Base-by-base conservation (phyloP, 2,329 filamentous ascomycete species). In the Acephala macrosclerotiorum region DNA sequence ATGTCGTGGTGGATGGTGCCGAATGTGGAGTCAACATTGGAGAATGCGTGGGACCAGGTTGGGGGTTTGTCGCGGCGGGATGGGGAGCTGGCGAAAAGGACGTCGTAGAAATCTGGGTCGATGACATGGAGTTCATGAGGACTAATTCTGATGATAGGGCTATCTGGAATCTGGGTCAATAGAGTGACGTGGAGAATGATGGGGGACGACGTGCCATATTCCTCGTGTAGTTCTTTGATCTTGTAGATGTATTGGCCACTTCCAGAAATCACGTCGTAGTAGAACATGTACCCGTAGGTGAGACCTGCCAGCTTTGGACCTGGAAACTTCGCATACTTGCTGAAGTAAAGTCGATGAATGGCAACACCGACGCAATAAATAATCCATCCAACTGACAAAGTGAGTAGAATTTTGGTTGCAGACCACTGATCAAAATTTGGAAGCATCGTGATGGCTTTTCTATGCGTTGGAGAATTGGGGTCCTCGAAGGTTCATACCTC, bases 181-280 rank as follows among this genome's bases (percentile, higher is more conserved):
- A 14, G 42, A 36, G 20, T 42, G 25, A 20, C 38, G 12, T 29
- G 9, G 25, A 26, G 18, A 36, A 45, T 35, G 6, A 18, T 1
- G 26, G 5, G 14, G 35, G 35, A 38, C n/a, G 22, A 58, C 61
- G 36, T 25, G 65, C 81, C 79, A 63, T 82, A 83, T 67, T 74
- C 69, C 51, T 78, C 72, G 70, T 83, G 81, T 70, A 83, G 71
- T 57, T 80, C 75, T 57, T 76, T 73, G 45, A 83, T 80, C 65
- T 81, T 77, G 69, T 77, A 80, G 14, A 76, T 81, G 63, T 81
- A 82, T 68, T 80, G 75, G 2, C 80, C 81, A 3, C 77, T 75
- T 7, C 53, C 58, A 5, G 76, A 72, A 58, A 80, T 60, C 20
- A 80, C 74, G 63, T 83, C 80, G 65, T 81, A 82, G 71, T 80